A percentile compares a stretch with the other conserved stretches of the same genome.
These are phyloP conservation scores for Magnusiomyces tetraspermus DNA, from an alignment of 1,139 yeast genomes.

Conservation along the genomic window DNA sequence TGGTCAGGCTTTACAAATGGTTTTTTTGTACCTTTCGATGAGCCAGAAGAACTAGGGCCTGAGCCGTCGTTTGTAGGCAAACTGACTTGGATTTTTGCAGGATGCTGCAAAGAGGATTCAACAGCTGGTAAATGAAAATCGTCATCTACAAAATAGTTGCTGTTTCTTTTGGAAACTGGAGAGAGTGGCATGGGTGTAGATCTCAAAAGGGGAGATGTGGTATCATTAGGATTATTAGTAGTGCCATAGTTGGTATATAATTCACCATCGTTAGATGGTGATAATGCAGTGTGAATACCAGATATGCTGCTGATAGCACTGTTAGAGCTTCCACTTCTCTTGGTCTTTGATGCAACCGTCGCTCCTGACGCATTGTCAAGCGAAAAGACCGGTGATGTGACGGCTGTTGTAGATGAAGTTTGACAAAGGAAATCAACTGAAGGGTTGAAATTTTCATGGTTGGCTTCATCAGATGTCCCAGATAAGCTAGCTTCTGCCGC, in stretches of 20 bases:
- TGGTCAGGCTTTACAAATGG: background rate
- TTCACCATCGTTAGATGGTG: background rate
- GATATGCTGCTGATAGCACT: background rate
- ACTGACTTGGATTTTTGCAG: background rate
- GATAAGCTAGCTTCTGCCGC: background rate
- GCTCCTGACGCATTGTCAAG: too few species aligned
- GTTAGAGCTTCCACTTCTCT: background rate
- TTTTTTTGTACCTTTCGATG: background rate
- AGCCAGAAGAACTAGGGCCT: background rate
- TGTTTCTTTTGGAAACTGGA: too few species aligned
- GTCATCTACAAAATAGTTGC: background rate
- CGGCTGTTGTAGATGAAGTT: slow-evolving; percentile 7
- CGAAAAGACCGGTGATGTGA: slow-evolving; percentile 1
- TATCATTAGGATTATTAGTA: background rate
- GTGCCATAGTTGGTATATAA: background rate
- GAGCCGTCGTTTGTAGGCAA: background rate
- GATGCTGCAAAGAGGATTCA: background rate
- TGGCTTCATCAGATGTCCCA: background rate
- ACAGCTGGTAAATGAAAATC: background rate
- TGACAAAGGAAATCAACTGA: slow-evolving; percentile 4
- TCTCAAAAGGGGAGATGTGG: too few species aligned
- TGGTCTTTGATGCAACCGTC: too few species aligned
- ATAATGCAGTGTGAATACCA: background rate
- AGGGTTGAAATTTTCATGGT: slow-evolving; percentile 5
- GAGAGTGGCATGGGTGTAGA: too few species aligned